Percentiles rank a stretch among this genome's conserved stretches.
Conservation (phyloP, 768 basidiomycete genomes). For the Steccherinum ochraceum region DNA sequence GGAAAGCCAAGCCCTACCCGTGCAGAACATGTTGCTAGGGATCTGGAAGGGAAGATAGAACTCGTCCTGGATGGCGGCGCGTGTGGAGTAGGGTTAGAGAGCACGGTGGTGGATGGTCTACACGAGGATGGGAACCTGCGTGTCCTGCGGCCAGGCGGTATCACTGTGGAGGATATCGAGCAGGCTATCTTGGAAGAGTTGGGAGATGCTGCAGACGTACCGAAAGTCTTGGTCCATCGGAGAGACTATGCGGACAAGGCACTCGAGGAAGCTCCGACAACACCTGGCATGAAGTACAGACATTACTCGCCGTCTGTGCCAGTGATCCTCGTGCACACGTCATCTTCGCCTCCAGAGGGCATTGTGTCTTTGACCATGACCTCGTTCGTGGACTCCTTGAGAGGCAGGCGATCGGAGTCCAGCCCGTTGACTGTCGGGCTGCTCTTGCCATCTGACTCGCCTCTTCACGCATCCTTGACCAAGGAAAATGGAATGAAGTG, state of each 20-base stretch:
- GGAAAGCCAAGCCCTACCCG: slow-evolving; percentile 92
- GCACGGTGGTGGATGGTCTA: slow-evolving; percentile 90
- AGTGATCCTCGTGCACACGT: slow-evolving; percentile 64
- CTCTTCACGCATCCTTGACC: slow-evolving; percentile 25
- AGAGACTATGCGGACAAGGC: slow-evolving; percentile 67
- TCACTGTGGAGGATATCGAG: slow-evolving; percentile 86
- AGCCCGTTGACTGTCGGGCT: slow-evolving; percentile 54
- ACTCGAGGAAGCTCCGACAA: slow-evolving; percentile 80
- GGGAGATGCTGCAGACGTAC: slow-evolving; percentile 27
- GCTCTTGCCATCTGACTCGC: slow-evolving; percentile 56
- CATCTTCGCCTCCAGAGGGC: slow-evolving; percentile 34
- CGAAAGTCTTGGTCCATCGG: slow-evolving; percentile 68
- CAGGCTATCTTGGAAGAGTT: slow-evolving; percentile 41
- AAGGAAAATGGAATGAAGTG: slow-evolving; percentile 38
- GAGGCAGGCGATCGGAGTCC: slow-evolving; percentile 12
- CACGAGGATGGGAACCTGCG: slow-evolving; percentile 69
- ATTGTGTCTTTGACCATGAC: slow-evolving; percentile 23
- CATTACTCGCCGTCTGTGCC: slow-evolving; percentile 94
- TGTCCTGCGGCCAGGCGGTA: slow-evolving; percentile 85
- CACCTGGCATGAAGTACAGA: slow-evolving; percentile 98
- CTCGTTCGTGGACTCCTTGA: slow-evolving; percentile 40
- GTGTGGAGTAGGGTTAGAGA: slow-evolving; percentile 89
- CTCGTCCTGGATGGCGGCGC: slow-evolving; percentile 90
- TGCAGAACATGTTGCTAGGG: slow-evolving; percentile 76
- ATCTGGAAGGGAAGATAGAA: slow-evolving; percentile 67